Percentiles rank a stretch among this genome's conserved stretches.
These are phyloP conservation scores for Ophiobolus disseminans DNA, from an alignment of 2,329 filamentous ascomycete genomes.

Conservation along the genomic window DNA sequence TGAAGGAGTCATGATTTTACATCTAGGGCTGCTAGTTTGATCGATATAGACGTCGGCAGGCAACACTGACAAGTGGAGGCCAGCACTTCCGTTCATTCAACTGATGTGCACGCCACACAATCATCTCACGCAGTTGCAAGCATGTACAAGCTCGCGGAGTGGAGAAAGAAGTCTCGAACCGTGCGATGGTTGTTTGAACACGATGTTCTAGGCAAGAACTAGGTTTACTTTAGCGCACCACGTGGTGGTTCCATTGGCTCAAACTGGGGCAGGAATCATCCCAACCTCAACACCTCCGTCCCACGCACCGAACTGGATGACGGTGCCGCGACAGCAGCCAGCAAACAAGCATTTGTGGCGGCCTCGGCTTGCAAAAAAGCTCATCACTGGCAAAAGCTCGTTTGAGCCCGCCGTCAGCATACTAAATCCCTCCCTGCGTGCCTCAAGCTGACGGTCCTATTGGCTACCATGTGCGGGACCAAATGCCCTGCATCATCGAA, in stretches of 20 bases:
- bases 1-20: too few species aligned
- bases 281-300: background rate
- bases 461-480: background rate
- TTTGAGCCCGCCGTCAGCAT: background rate
- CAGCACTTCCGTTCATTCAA: background rate
- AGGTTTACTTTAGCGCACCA: slow-evolving; percentile 3
- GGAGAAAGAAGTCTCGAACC: slow-evolving; percentile 5
- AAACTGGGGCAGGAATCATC: background rate
- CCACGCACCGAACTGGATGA: background rate
- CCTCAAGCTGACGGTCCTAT: background rate
- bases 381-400: background rate
- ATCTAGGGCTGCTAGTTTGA: too few species aligned
- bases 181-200: background rate
- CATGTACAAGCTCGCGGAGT: background rate
- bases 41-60: background rate
- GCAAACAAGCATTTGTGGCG: slow-evolving; percentile 13
- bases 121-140: slow-evolving; percentile 2
- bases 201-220: background rate
- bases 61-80: background rate
- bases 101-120: slow-evolving; percentile 1
- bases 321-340: slow-evolving; percentile 8
- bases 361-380: slow-evolving; percentile 13
- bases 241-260: slow-evolving; percentile 7
- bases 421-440: slow-evolving; percentile 6
- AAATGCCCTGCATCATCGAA: background rate